These are phyloP conservation scores for Boechera stricta DNA, from an alignment of 345 rosid species.

Conservation along the genomic window DNA sequence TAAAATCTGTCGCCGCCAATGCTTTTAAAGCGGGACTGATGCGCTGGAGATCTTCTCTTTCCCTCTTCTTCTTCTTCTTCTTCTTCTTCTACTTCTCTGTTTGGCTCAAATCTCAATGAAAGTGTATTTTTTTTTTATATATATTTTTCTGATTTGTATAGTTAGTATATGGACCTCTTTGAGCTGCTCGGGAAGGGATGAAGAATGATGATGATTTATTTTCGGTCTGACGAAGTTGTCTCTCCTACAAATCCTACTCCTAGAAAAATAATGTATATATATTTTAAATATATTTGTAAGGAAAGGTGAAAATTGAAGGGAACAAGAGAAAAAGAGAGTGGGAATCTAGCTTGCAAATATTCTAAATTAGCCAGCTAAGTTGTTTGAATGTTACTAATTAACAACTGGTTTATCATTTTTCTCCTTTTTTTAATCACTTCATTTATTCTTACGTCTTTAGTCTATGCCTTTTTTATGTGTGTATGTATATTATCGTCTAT, in stretches of 20 bases:
- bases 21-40: constrained; percentile 66
- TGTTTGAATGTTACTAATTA: constrained; percentile 32
- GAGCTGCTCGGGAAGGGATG: constrained; percentile 38
- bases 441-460: constrained; percentile 10
- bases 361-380: constrained; percentile 45
- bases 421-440: constrained; percentile 20
- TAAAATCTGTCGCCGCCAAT: constrained; percentile 78
- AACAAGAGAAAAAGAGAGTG: constrained; percentile 11
- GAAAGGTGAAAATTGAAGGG: not conserved
- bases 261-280: not conserved
- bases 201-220: constrained; percentile 45
- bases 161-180: constrained; percentile 6
- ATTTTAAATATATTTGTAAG: not conserved
- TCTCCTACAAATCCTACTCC: constrained; percentile 32
- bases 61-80: not conserved
- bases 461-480: not conserved
- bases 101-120: constrained; percentile 59
- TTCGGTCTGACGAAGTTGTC: constrained; percentile 55
- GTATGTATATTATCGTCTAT: not conserved
- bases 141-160: not conserved
- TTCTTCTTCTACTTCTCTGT: constrained; percentile 13
- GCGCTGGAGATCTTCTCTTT: constrained; percentile 47
- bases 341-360: constrained; percentile 45
- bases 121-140: not conserved
- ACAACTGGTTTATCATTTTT: constrained; percentile 31